Base-by-base conservation (phyloP, 768 basidiomycete genomes). In the Suillus hirtellus region DNA sequence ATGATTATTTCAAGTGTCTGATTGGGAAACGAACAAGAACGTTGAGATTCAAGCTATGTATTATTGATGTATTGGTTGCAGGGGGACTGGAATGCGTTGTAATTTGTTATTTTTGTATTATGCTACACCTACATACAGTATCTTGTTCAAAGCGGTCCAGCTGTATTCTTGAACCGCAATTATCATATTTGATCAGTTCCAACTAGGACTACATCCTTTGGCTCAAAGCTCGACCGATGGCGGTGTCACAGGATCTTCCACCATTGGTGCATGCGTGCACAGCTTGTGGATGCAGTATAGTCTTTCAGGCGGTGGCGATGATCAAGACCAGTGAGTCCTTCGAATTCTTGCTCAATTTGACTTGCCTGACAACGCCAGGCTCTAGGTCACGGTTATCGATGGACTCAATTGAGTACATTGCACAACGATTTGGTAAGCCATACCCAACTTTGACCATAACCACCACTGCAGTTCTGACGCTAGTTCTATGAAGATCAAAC, bases 1-100 rank as follows among this genome's bases (percentile, higher is more conserved):
- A 50, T 67, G 67, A 64, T 14, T 17, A 17, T 37, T 21, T 24
- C 6, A 10, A 4, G 50, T 35, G 10, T 34, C 31, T 52, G 17
- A 1, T 34, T n/a, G 0, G 52, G 52, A 35, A n/a, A n/a, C 11
- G 10, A 34, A 35, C 19, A n/a, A 7, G 31, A 11, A n/a, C 31
- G 19, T 53, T 1, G 3, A 12, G 52, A n/a, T 34, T 12, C 19
- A 19, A 11, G 52, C 31, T 34, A 12, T 53, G 52, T 53, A 34
- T 53, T 12, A 12, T 53, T 34, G 31, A n/a, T n/a, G 31, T 34
- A 5, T 19, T n/a, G 35, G 17, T 5, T 53, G 17, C 10, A 34
- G 6, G 10, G n/a, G 6, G 17, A 34, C 52, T n/a, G 17, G 10
- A n/a, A 17, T 17, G 17, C 17, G 27, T 34, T 31, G 17, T 31